These are phyloP conservation scores for Croton laevigatus DNA, from an alignment of 441 rosid genomes.

Conservation along the genomic window DNA sequence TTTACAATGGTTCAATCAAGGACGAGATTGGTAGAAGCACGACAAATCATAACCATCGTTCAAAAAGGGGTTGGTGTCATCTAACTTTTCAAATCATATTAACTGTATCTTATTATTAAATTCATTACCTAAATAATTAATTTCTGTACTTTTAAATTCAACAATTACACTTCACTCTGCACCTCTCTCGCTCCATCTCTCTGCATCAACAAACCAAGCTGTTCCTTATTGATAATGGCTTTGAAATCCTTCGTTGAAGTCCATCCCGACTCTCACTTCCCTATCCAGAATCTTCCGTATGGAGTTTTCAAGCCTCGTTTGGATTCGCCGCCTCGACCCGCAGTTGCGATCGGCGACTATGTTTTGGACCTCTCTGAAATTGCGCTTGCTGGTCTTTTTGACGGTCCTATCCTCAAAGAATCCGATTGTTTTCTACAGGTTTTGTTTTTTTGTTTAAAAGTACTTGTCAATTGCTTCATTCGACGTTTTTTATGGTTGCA, in stretches of 20 bases:
- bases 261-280: slow-evolving; percentile 68
- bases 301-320: slow-evolving; percentile 71
- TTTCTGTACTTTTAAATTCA: neutral
- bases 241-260: slow-evolving; percentile 69
- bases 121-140: too few species aligned
- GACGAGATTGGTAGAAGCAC: too few species aligned
- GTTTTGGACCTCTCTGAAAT: slow-evolving; percentile 77
- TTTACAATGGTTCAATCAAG: too few species aligned
- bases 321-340: slow-evolving; percentile 56
- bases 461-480: neutral
- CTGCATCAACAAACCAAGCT: neutral
- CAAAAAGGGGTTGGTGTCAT: too few species aligned
- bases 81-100: too few species aligned
- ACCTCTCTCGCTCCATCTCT: neutral
- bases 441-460: slow-evolving; percentile 29
- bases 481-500: neutral
- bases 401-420: slow-evolving; percentile 54
- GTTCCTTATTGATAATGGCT: slow-evolving; percentile 44
- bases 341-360: slow-evolving; percentile 75
- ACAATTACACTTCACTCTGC: neutral
- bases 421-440: slow-evolving; percentile 81
- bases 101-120: too few species aligned
- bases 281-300: slow-evolving; percentile 91
- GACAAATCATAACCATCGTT: too few species aligned
- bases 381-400: slow-evolving; percentile 69